These are phyloP conservation scores for Malus hybrid DNA, from an alignment of 331 rosid genomes.

Conservation along the genomic window DNA sequence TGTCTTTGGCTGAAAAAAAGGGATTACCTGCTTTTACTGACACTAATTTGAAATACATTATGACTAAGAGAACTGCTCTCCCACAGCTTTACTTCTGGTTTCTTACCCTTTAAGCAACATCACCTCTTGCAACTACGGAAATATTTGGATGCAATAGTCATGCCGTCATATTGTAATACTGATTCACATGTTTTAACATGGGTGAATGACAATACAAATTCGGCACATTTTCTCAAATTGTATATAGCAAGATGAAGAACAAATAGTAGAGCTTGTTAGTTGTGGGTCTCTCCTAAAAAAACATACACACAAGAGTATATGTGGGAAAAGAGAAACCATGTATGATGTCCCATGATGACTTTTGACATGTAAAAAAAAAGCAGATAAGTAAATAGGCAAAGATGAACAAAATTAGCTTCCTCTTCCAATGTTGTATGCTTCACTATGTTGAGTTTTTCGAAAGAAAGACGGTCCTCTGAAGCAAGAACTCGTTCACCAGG, in stretches of 20 bases:
- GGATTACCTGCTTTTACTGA: not conserved
- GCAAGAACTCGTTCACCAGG: slow-evolving; percentile 39
- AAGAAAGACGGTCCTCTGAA: slow-evolving; percentile 45
- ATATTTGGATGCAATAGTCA: not conserved
- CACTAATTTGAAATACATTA: not conserved
- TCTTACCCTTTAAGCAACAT: not conserved
- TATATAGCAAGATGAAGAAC: not conserved
- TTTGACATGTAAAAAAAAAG: not conserved
- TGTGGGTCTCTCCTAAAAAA: slow-evolving; percentile 12
- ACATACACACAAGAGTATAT: not conserved
- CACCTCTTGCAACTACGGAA: not conserved
- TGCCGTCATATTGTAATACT: not conserved
- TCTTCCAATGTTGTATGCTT: slow-evolving; percentile 13
- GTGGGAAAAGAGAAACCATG: slow-evolving; percentile 17
- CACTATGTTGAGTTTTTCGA: slow-evolving; percentile 14
- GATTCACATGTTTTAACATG: not conserved
- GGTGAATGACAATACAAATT: not conserved
- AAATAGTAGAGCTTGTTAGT: not conserved
- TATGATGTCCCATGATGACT: not conserved
- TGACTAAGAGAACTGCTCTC: too few species aligned
- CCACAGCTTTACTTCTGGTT: not conserved
- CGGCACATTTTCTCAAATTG: not conserved
- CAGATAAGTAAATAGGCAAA: not conserved
- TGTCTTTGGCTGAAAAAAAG: not conserved
- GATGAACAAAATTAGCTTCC: slow-evolving; percentile 1